These are phyloP conservation scores for Raffaelea albimanens DNA, from an alignment of 2,329 filamentous ascomycete species.

Conservation along the genomic window DNA sequence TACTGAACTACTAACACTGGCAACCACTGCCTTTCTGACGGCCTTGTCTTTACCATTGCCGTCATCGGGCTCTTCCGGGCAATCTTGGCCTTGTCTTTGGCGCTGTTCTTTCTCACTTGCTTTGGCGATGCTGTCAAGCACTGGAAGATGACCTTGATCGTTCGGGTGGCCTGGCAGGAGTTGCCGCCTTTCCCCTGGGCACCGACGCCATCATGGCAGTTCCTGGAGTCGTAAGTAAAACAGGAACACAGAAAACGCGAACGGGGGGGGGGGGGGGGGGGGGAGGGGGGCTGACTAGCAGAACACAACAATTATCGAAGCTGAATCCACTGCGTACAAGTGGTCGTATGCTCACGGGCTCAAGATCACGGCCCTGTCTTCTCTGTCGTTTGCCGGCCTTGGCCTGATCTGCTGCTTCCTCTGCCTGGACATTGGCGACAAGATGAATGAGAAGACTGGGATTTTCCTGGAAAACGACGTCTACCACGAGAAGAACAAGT, in stretches of 20 bases:
- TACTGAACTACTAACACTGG: too few relatives aligned
- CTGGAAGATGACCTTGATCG: constrained; percentile 37
- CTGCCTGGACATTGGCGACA: constrained; percentile 21
- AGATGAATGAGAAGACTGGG: constrained; percentile 26
- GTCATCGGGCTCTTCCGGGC: constrained; percentile 25
- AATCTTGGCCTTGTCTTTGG: constrained; percentile 34
- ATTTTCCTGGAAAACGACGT: constrained; percentile 23
- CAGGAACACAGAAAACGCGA: too few relatives aligned
- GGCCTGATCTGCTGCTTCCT: constrained; percentile 20
- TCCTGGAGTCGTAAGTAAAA: constrained; percentile 2
- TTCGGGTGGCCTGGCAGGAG: constrained; percentile 5
- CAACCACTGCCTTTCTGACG: too few relatives aligned
- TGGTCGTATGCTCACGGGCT: constrained; percentile 9
- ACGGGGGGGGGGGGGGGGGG: too few relatives aligned
- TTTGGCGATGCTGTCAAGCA: constrained; percentile 32
- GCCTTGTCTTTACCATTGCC: too few relatives aligned
- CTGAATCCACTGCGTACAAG: constrained; percentile 7
- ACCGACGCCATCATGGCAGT: constrained; percentile 3
- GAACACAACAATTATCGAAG: constrained; percentile 11
- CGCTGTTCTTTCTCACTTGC: constrained; percentile 26
- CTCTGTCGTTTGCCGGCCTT: constrained; percentile 18
- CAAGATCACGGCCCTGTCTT: constrained; percentile 15
- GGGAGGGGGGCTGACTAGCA: background rate
- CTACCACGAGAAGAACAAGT: constrained; percentile 20
- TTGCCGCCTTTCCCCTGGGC: constrained; percentile 1